phyloP scores from a whole-genome alignment of 2,329 filamentous ascomycete species.

The Penicillium italicum region DNA sequence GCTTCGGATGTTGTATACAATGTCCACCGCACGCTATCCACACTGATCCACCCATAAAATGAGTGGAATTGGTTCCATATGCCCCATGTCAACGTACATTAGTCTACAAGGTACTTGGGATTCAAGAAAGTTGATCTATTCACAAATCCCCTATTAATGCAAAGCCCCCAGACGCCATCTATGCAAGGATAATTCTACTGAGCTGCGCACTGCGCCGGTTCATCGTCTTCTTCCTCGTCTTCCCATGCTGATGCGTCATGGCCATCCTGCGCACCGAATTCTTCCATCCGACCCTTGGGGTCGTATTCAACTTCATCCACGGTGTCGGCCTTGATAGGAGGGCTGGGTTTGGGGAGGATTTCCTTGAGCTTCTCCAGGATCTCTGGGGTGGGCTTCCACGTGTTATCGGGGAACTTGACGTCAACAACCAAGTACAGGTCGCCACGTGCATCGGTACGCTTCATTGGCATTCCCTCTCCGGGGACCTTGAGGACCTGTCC shows the following conservation, averaged over 20 bases:
- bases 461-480: conserved; percentile 92
- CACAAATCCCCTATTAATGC: conserved; percentile 10
- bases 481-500: conserved; percentile 79
- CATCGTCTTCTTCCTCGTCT: conserved; percentile 49
- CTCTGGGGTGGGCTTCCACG: conserved; percentile 72
- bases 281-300: conserved; percentile 75
- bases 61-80: neutral
- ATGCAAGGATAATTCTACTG: conserved; percentile 41
- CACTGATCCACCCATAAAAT: conserved; percentile 17
- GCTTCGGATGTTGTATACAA: neutral
- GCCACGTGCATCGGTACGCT: conserved; percentile 76
- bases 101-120: neutral
- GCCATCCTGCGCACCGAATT: conserved; percentile 50
- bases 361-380: conserved; percentile 68
- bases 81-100: neutral
- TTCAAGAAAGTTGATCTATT: conserved; percentile 1
- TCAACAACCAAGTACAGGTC: conserved; percentile 85
- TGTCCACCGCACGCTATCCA: conserved; percentile 41
- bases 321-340: conserved; percentile 64
- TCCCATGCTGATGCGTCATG: conserved; percentile 46
- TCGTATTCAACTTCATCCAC: conserved; percentile 87
- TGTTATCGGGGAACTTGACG: conserved; percentile 82
- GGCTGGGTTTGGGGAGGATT: conserved; percentile 64
- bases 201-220: conserved; percentile 48
- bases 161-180: conserved; percentile 28